These are phyloP conservation scores for Phytophthora ohioensis DNA, from an alignment of 352 stramenopile genomes.

Conservation along the genomic window DNA sequence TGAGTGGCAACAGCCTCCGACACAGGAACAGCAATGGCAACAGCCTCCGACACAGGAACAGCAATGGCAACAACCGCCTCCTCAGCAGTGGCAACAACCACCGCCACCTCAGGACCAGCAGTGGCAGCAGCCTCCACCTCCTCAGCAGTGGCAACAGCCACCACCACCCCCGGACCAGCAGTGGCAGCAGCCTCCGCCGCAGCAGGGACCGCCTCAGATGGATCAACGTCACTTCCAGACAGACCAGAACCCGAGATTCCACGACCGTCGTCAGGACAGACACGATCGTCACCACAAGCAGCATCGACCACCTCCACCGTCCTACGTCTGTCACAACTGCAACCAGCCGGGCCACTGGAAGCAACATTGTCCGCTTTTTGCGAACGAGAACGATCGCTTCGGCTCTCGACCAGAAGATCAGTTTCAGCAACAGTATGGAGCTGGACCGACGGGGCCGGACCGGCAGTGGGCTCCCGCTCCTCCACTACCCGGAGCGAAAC, in stretches of 20 bases:
- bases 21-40: conserved; percentile 26
- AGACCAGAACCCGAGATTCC: conserved; percentile 39
- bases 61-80: conserved; percentile 20
- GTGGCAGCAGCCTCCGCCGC: conserved; percentile 23
- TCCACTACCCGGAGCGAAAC: conserved; percentile 16
- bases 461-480: conserved; percentile 21
- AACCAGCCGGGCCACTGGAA: conserved; percentile 83
- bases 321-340: conserved; percentile 85
- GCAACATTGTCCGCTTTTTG: conserved; percentile 65
- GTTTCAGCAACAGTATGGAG: conserved; percentile 17
- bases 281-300: conserved; percentile 34
- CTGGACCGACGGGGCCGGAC: conserved; percentile 4
- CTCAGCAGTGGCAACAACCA: conserved; percentile 26
- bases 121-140: conserved; percentile 15
- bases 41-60: conserved; percentile 18
- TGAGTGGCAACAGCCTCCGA: conserved; percentile 25
- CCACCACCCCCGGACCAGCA: conserved; percentile 24
- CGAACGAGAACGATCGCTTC: conserved; percentile 27
- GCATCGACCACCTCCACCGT: conserved; percentile 53
- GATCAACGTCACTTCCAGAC: conserved; percentile 30
- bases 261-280: conserved; percentile 35
- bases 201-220: conserved; percentile 15
- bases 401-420: conserved; percentile 15
- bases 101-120: conserved; percentile 27
- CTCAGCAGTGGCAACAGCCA: conserved; percentile 25